Evolutionary conservation across 371 early-diverging fungal species (phyloP), one percentile per base, ranked within the genome.

Genomic region (Lichtheimia corymbifera): DNA sequence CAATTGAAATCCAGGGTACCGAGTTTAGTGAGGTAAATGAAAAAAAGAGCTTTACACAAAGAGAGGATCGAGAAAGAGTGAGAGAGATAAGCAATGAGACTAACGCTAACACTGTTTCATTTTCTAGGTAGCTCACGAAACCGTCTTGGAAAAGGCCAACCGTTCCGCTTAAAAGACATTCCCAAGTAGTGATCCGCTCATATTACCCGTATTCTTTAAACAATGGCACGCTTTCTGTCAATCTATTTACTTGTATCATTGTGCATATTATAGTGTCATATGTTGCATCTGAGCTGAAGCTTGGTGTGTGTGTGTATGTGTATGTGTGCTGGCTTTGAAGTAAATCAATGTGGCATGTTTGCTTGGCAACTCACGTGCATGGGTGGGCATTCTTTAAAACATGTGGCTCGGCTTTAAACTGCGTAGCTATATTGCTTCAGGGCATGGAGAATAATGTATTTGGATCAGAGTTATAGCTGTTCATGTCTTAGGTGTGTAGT

Each of bases 1-100:
- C 78, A 56, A 71, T 80, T 53, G 94, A 94, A 58, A 79, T 97
- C 65, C 97, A 97, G 83, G 91, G 88, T 64, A 94, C 92, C 54
- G 93, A 93, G 54, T 42, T 69, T 13, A 80, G 85, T 43, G 92
- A 91, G 74, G 83, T 79, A 66, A 47, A 22, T 25, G 27, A 45
- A 35, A 49, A 18, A 15, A 43, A 15, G 30, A 53, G 7, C 28
- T 25, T n/a, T 14, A 17, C 20, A 30, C 44, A 45, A 25, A 53
- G 50, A 15, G 57, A 28, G 49, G 58, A 56, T 42, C 22, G 45
- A 22, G 20, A 11, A 13, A 22, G 41, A 22, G 43, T 25, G 22
- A 22, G 43, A 41, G 22, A 22, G 22, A 22, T 22, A 22, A 2
- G 22, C 14, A 17, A 42, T 25, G 30, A 50, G 24, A 35, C n/a